phyloP scores from a whole-genome alignment of 495 filamentous ascomycete genomes.

The Aspergillus ostianus region DNA sequence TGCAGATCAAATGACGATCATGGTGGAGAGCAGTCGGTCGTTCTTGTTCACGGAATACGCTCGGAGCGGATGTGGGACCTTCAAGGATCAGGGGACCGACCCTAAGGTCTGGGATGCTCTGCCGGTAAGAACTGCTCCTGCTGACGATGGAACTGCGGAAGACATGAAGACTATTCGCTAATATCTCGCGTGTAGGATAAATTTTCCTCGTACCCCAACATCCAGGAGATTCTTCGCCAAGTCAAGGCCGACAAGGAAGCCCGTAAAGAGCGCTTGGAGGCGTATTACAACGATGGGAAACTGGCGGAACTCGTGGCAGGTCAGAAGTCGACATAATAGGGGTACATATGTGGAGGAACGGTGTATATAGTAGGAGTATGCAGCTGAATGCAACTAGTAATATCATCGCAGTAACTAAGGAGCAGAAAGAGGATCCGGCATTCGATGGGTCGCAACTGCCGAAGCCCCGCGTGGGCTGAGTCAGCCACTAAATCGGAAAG shows the following conservation, averaged over 20 bases:
- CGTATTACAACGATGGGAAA: conserved; percentile 30
- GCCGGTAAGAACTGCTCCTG: conserved; percentile 22
- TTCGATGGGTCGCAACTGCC: neutral
- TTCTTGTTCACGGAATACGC: conserved; percentile 45
- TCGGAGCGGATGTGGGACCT: conserved; percentile 33
- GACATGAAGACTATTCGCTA: neutral
- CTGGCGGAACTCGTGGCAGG: conserved; percentile 20
- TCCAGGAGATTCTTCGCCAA: conserved; percentile 31
- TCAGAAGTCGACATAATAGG: neutral
- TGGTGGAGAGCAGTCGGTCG: conserved; percentile 41
- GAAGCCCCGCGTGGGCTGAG: neutral
- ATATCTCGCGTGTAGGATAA: conserved; percentile 26
- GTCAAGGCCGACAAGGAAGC: conserved; percentile 35
- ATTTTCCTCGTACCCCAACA: conserved; percentile 38
- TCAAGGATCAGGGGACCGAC: conserved; percentile 38
- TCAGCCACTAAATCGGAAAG: neutral
- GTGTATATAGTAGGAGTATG: too few relatives aligned
- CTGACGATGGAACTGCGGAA: neutral
- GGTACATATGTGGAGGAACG: too few relatives aligned
- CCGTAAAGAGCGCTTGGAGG: conserved; percentile 23
- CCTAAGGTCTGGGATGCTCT: conserved; percentile 42
- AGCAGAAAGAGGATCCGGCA: neutral
- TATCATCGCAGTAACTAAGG: too few relatives aligned
- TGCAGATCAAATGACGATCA: conserved; percentile 34
- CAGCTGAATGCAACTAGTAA: too few relatives aligned